These are phyloP conservation scores for Tolypocladium amazonense DNA, from an alignment of 2,329 filamentous ascomycete species.

Conservation along the genomic window DNA sequence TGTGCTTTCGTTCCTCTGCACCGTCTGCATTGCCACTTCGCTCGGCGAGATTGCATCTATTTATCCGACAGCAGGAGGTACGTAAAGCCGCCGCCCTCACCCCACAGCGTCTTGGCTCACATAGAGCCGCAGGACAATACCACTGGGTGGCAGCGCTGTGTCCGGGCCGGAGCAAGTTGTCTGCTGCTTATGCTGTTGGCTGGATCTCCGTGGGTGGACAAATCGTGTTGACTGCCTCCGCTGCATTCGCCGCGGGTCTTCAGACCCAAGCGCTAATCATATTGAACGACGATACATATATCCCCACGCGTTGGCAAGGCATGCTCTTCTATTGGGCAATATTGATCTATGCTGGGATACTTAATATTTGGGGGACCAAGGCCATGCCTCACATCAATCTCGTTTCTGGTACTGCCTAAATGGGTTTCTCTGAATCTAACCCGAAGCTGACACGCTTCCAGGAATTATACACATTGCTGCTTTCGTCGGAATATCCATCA, in stretches of 20 bases:
- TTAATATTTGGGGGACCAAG: constrained; percentile 31
- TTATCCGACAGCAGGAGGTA: constrained; percentile 22
- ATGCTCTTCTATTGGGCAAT: constrained; percentile 37
- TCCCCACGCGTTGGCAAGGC: constrained; percentile 30
- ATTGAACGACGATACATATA: constrained; percentile 28
- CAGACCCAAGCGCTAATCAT: constrained; percentile 32
- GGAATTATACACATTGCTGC: constrained; percentile 16
- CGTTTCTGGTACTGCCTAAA: constrained; percentile 5
- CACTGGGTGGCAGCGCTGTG: constrained; percentile 31
- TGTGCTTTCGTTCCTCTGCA: constrained; percentile 28
- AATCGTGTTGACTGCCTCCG: constrained; percentile 33
- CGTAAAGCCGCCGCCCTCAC: background rate
- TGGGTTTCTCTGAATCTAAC: rapidly evolving
- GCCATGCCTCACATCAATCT: constrained; percentile 25
- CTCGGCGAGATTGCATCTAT: constrained; percentile 28
- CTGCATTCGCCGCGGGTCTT: constrained; percentile 33
- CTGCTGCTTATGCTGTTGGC: constrained; percentile 16
- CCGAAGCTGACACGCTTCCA: background rate
- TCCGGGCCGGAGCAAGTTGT: constrained; percentile 2
- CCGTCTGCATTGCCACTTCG: constrained; percentile 25
- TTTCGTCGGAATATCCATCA: constrained; percentile 16
- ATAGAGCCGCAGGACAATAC: constrained; percentile 24
- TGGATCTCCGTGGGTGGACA: constrained; percentile 37
- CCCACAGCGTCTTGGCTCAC: background rate
- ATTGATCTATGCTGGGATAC: constrained; percentile 20